These are phyloP conservation scores for Paratinospora sagittata DNA, from an alignment of 164 flowering plant species.

Conservation along the genomic window DNA sequence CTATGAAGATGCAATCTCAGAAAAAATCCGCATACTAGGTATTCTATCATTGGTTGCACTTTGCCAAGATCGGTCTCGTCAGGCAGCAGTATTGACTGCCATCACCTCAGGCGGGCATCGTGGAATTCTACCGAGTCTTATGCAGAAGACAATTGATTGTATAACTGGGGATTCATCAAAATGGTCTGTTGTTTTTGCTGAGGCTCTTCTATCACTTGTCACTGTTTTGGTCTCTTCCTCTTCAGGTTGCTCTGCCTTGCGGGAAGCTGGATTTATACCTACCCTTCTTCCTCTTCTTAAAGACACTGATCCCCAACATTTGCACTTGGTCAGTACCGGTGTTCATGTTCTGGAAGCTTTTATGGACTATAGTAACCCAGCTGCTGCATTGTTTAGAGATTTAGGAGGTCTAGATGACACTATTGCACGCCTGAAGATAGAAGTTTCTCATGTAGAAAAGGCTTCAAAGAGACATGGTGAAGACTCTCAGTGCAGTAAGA, in stretches of 20 bases:
- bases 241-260: constrained; percentile 84
- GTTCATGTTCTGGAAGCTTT: constrained; percentile 84
- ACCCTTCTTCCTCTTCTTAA: constrained; percentile 88
- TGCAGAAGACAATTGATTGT: constrained; percentile 87
- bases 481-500: constrained; percentile 30
- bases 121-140: constrained; percentile 77
- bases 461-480: constrained; percentile 46
- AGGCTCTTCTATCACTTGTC: constrained; percentile 78
- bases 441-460: constrained; percentile 61
- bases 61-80: constrained; percentile 76
- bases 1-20: constrained; percentile 73
- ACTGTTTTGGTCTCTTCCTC: constrained; percentile 86
- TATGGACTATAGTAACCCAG: constrained; percentile 93
- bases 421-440: constrained; percentile 65
- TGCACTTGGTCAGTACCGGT: constrained; percentile 80
- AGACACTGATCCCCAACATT: constrained; percentile 76
- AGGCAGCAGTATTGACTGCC: constrained; percentile 61
- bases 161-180: constrained; percentile 52
- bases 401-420: constrained; percentile 92
- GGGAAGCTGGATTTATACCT: constrained; percentile 89
- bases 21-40: constrained; percentile 57
- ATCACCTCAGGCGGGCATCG: constrained; percentile 88
- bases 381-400: constrained; percentile 83
- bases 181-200: constrained; percentile 79
- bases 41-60: constrained; percentile 79